Conservation (phyloP, 2,329 filamentous ascomycete genomes). For the Botryosphaeria agaves region DNA sequence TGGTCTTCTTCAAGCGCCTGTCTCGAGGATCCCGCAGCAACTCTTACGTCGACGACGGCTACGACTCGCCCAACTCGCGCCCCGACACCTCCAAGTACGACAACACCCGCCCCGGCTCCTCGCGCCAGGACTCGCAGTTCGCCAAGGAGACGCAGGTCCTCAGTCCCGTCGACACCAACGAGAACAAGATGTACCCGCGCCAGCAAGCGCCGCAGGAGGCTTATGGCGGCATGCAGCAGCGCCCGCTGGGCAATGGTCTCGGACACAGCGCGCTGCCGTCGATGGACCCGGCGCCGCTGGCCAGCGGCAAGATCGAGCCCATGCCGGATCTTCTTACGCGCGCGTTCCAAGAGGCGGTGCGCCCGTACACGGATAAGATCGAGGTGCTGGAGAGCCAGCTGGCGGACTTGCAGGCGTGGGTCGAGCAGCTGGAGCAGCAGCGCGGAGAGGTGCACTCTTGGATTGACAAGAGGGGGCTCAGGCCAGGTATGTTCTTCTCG, state of each 20-base stretch:
- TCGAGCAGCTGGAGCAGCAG: slow-evolving; percentile 33
- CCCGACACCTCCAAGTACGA: slow-evolving; percentile 19
- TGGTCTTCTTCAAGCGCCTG: slow-evolving; percentile 32
- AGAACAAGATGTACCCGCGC: slow-evolving; percentile 27
- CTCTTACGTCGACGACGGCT: slow-evolving; percentile 30
- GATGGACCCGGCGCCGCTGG: not conserved
- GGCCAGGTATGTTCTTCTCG: slow-evolving; percentile 24
- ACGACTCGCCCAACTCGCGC: slow-evolving; percentile 10
- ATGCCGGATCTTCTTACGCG: slow-evolving; percentile 32
- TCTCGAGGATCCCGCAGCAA: slow-evolving; percentile 24
- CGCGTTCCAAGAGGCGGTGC: slow-evolving; percentile 35
- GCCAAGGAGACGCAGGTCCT: slow-evolving; percentile 4
- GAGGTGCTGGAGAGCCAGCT: slow-evolving; percentile 33
- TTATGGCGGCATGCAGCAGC: not conserved
- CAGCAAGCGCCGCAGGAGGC: slow-evolving; percentile 21
- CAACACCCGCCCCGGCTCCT: slow-evolving; percentile 16
- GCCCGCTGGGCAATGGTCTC: not conserved
- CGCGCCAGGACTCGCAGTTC: slow-evolving; percentile 12
- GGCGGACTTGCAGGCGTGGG: slow-evolving; percentile 30
- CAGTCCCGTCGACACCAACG: slow-evolving; percentile 9
- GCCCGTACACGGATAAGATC: slow-evolving; percentile 35
- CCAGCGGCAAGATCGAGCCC: slow-evolving; percentile 16
- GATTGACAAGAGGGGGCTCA: slow-evolving; percentile 36
- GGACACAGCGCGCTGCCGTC: slow-evolving; percentile 1
- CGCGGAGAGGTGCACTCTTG: slow-evolving; percentile 33